These are phyloP conservation scores for Eudorina sp. DNA, from an alignment of 139 green algal genomes.

Conservation along the genomic window DNA sequence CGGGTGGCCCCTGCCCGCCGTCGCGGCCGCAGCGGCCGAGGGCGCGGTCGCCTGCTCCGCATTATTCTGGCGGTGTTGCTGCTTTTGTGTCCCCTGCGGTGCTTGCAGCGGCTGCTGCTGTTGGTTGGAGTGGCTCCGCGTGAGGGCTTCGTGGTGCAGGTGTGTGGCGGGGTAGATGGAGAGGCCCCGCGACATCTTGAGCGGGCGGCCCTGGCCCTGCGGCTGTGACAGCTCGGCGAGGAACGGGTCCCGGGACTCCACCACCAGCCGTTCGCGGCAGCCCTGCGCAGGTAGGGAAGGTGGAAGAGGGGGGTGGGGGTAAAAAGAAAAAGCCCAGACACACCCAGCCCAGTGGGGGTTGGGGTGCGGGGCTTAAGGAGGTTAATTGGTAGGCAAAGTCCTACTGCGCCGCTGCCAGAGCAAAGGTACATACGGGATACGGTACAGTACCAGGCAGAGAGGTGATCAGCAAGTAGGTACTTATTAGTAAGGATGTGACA, in stretches of 20 bases:
- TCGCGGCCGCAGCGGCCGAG: not conserved
- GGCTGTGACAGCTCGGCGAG: slow-evolving; percentile 19
- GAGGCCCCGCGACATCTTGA: slow-evolving; percentile 21
- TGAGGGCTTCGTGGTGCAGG: not conserved
- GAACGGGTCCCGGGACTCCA: slow-evolving; percentile 12
- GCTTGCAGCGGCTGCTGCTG: not conserved
- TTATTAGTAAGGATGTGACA: no score
- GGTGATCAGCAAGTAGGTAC: no score
- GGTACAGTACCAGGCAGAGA: no score
- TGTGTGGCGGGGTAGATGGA: not conserved
- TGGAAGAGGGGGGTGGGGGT: not conserved
- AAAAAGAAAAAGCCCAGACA: no score
- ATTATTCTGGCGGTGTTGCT: no score
- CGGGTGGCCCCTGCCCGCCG: not conserved
- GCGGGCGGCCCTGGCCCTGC: not conserved
- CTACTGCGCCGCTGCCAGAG: no score
- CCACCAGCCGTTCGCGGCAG: not conserved
- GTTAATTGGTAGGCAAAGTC: no score
- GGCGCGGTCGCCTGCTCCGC: not conserved
- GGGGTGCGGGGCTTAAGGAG: no score
- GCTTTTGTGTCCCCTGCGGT: no score
- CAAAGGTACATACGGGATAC: no score
- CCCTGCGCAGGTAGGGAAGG: not conserved
- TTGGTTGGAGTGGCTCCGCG: not conserved
- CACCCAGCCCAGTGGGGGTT: no score